Percentiles rank a stretch among this genome's conserved stretches.
These are phyloP conservation scores for Stephanodiscus triporus DNA, from an alignment of 108 stramenopile species.

Conservation along the genomic window DNA sequence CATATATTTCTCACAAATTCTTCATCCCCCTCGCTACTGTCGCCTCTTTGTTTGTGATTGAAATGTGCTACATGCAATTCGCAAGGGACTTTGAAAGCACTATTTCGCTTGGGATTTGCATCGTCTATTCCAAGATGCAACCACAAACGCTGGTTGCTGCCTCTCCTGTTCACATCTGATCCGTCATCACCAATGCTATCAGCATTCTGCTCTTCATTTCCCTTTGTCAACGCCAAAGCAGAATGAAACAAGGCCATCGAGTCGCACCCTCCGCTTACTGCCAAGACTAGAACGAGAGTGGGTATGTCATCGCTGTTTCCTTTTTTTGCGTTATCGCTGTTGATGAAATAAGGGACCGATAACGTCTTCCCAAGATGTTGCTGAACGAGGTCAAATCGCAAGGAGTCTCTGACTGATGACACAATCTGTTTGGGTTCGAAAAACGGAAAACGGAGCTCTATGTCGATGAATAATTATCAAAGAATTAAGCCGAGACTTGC, in stretches of 20 bases:
- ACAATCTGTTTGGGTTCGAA: slow-evolving; percentile 8
- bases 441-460: neutral
- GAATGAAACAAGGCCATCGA: slow-evolving; percentile 84
- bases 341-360: neutral
- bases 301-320: neutral
- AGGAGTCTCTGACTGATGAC: slow-evolving; percentile 21
- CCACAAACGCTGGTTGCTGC: neutral
- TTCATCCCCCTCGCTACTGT: slow-evolving; percentile 67
- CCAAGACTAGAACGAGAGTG: slow-evolving; percentile 57
- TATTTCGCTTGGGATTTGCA: slow-evolving; percentile 1
- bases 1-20: slow-evolving; percentile 67
- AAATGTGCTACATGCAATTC: slow-evolving; percentile 84
- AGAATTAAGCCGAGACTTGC: neutral
- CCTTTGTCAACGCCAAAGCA: slow-evolving; percentile 46
- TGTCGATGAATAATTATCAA: neutral
- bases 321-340: neutral
- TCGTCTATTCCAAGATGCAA: slow-evolving; percentile 27
- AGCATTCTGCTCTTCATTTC: neutral
- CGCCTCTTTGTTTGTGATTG: slow-evolving; percentile 81
- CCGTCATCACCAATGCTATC: neutral
- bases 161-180: neutral
- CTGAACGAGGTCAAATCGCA: slow-evolving; percentile 30
- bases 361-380: slow-evolving; percentile 19
- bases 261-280: slow-evolving; percentile 92
- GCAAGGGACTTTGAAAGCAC: slow-evolving; percentile 34